These are phyloP conservation scores for Acorus calamus DNA, from an alignment of 106 monocot genomes.

Conservation along the genomic window DNA sequence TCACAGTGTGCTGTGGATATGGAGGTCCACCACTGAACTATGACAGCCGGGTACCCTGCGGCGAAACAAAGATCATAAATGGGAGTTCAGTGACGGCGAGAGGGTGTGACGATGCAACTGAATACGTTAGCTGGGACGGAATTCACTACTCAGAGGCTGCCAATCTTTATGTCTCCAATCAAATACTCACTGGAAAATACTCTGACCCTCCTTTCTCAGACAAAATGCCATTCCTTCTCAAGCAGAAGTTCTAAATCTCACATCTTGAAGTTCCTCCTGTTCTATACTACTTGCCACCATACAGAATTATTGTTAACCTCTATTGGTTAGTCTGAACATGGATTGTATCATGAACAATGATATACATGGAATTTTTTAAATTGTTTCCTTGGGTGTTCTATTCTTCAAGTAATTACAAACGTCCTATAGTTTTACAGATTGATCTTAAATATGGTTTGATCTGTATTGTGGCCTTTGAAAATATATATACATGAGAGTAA, in stretches of 20 bases:
- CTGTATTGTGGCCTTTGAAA: too few species aligned
- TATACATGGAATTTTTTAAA: too few species aligned
- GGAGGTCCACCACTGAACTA: constrained; percentile 78
- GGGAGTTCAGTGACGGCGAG: constrained; percentile 51
- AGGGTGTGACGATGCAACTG: constrained; percentile 49
- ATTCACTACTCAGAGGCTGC: constrained; percentile 94
- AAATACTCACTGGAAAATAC: constrained; percentile 79
- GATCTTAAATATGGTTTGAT: too few species aligned
- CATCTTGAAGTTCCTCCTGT: too few species aligned
- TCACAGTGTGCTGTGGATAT: constrained; percentile 66
- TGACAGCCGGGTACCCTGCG: constrained; percentile 50
- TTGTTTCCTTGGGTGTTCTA: too few species aligned
- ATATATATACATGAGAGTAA: too few species aligned
- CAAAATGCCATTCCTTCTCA: constrained; percentile 70
- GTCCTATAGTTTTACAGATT: too few species aligned
- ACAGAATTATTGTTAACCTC: too few species aligned
- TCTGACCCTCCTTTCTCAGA: constrained; percentile 71
- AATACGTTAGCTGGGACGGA: constrained; percentile 83
- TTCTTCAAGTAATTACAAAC: too few species aligned
- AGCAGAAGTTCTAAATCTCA: constrained; percentile 27
- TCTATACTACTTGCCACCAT: too few species aligned
- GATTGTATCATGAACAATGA: too few species aligned
- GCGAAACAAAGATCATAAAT: constrained; percentile 58
- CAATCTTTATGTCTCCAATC: constrained; percentile 57
- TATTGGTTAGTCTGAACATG: too few species aligned